These are phyloP conservation scores for Diaporthe sp. DNA, from an alignment of 2,329 filamentous ascomycete species.

Conservation along the genomic window DNA sequence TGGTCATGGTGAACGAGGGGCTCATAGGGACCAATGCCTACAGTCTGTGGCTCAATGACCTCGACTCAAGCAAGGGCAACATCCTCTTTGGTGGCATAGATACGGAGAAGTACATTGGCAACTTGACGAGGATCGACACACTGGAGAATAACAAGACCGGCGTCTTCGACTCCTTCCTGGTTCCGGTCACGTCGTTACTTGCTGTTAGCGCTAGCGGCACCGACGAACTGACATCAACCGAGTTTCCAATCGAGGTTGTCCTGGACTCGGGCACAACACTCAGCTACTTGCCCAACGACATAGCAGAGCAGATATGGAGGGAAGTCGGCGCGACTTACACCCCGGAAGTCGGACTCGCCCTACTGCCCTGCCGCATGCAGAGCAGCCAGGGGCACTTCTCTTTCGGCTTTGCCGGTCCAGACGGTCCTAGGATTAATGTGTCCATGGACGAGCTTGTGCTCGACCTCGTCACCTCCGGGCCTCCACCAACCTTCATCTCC, in stretches of 20 bases:
- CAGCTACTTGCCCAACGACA: slow-evolving; percentile 73
- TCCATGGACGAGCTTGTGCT: slow-evolving; percentile 68
- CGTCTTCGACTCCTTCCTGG: slow-evolving; percentile 57
- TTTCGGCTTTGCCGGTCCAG: slow-evolving; percentile 63
- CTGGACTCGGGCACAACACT: slow-evolving; percentile 82
- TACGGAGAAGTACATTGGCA: slow-evolving; percentile 75
- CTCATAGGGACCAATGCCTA: slow-evolving; percentile 75
- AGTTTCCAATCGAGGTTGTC: slow-evolving; percentile 67
- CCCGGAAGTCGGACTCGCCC: slow-evolving; percentile 47
- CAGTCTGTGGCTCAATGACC: slow-evolving; percentile 74
- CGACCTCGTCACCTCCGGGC: slow-evolving; percentile 50
- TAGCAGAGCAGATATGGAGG: slow-evolving; percentile 64
- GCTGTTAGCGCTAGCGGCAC: slow-evolving; percentile 61
- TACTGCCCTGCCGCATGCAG: slow-evolving; percentile 62
- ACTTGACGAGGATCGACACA: slow-evolving; percentile 70
- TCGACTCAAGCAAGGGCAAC: slow-evolving; percentile 71
- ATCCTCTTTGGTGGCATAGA: slow-evolving; percentile 87
- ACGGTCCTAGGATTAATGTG: slow-evolving; percentile 62
- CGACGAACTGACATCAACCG: slow-evolving; percentile 54
- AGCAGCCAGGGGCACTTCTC: slow-evolving; percentile 59
- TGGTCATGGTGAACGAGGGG: slow-evolving; percentile 70
- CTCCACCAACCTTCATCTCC: slow-evolving; percentile 47
- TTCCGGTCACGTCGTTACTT: slow-evolving; percentile 58
- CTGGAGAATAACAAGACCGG: slow-evolving; percentile 53
- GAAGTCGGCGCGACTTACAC: slow-evolving; percentile 65